Evolutionary conservation across 495 filamentous ascomycete species (phyloP).

Genomic region (Daldinia loculata): DNA sequence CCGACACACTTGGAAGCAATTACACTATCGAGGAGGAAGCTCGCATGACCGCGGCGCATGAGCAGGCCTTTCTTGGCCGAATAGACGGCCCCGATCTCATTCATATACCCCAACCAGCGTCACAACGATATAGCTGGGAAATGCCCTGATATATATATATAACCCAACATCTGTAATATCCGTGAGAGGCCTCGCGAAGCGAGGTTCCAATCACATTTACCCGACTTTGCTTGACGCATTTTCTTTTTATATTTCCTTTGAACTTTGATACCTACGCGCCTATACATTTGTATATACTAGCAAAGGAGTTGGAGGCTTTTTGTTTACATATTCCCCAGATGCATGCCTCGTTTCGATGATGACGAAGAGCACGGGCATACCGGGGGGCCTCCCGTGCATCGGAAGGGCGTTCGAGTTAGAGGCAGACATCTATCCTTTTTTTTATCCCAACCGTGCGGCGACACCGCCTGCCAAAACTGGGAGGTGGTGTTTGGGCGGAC

Average conservation of each 20-base stretch:
- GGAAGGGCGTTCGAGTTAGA: slow-evolving; percentile 28
- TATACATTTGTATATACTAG: slow-evolving; percentile 28
- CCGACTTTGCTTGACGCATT: slow-evolving; percentile 35
- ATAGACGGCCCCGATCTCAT: slow-evolving; percentile 55
- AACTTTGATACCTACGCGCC: slow-evolving; percentile 8
- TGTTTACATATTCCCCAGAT: slow-evolving; percentile 23
- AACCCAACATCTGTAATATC: background rate
- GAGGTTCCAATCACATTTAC: slow-evolving; percentile 19
- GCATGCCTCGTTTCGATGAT: slow-evolving; percentile 10
- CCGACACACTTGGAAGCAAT: slow-evolving; percentile 59
- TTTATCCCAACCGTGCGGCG: background rate
- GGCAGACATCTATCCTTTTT: slow-evolving; percentile 6
- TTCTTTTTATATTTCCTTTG: slow-evolving; percentile 16
- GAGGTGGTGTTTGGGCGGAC: background rate
- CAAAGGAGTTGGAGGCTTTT: slow-evolving; percentile 43
- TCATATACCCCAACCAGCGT: slow-evolving; percentile 61
- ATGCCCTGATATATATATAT: slow-evolving; percentile 41
- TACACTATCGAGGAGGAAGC: slow-evolving; percentile 61
- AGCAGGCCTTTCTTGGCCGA: slow-evolving; percentile 24
- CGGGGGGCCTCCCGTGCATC: slow-evolving; percentile 13
- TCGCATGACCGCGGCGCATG: slow-evolving; percentile 48
- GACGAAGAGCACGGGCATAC: slow-evolving; percentile 14
- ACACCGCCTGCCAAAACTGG: background rate
- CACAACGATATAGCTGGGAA: slow-evolving; percentile 63
- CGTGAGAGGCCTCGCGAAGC: background rate